These are phyloP conservation scores for Prinsepia uniflora DNA, from an alignment of 306 rosid species.

Conservation along the genomic window DNA sequence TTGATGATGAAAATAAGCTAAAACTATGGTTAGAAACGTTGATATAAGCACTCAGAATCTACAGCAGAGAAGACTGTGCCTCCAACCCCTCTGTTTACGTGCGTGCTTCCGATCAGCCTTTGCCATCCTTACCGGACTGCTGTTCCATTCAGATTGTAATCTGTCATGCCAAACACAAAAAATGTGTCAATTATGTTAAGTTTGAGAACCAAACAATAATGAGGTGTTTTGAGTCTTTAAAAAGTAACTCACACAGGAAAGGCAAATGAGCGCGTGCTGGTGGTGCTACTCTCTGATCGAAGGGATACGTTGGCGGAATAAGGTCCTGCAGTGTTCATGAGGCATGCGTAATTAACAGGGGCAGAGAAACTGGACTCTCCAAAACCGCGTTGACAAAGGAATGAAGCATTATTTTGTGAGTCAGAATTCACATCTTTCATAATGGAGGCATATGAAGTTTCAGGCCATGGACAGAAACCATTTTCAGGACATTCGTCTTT, in stretches of 20 bases:
- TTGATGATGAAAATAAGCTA: conserved; percentile 20
- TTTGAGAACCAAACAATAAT: not conserved
- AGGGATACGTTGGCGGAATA: conserved; percentile 85
- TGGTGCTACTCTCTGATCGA: conserved; percentile 93
- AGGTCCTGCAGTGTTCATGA: conserved; percentile 55
- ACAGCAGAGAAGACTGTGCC: conserved; percentile 72
- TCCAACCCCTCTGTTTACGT: conserved; percentile 63
- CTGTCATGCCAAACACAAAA: conserved; percentile 41
- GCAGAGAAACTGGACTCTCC: conserved; percentile 62
- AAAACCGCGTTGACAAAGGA: conserved; percentile 29
- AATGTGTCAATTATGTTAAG: not conserved
- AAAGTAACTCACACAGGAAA: conserved; percentile 60
- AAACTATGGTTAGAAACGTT: conserved; percentile 16
- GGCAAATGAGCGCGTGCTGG: conserved; percentile 94
- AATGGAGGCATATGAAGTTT: conserved; percentile 15
- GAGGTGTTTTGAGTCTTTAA: not conserved
- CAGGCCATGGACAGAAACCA: conserved; percentile 22
- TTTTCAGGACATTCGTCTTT: conserved; percentile 33
- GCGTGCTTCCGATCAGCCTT: conserved; percentile 53
- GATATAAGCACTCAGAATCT: conserved; percentile 53
- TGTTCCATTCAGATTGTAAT: conserved; percentile 71
- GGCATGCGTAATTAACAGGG: conserved; percentile 37
- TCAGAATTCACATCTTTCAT: conserved; percentile 17
- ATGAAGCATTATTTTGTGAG: conserved; percentile 19
- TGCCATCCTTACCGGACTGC: conserved; percentile 89